phyloP scores from a whole-genome alignment of 805 yeast species.

The Candida gorgasii region DNA sequence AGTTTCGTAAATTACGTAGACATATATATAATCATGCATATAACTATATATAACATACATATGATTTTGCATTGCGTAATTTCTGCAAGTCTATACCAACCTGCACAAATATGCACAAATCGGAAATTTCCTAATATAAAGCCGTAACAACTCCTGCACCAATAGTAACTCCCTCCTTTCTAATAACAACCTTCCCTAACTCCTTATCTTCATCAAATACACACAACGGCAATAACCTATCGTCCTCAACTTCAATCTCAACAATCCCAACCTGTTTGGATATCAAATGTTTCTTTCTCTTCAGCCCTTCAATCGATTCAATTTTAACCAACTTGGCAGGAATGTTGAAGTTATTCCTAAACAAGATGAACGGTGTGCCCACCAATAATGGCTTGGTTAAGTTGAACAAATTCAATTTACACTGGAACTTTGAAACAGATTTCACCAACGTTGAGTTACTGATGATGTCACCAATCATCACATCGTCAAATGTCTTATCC shows the following conservation, averaged over 20 bases:
- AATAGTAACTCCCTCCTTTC: slow-evolving; percentile 68
- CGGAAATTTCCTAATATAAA: slow-evolving; percentile 4
- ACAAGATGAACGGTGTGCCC: slow-evolving; percentile 77
- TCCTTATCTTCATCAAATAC: slow-evolving; percentile 47
- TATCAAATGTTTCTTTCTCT: slow-evolving; percentile 49
- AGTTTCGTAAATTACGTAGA: background rate
- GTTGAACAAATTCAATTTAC: slow-evolving; percentile 35
- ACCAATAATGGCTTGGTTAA: slow-evolving; percentile 69
- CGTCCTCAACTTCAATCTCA: slow-evolving; percentile 50
- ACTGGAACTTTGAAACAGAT: slow-evolving; percentile 29
- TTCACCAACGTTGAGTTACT: slow-evolving; percentile 27
- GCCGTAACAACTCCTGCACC: slow-evolving; percentile 59
- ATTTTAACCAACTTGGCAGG: slow-evolving; percentile 66
- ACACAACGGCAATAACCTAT: slow-evolving; percentile 52
- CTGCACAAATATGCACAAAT: too few relatives aligned
- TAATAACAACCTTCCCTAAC: slow-evolving; percentile 67
- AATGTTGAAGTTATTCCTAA: slow-evolving; percentile 70
- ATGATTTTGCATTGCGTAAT: too few relatives aligned
- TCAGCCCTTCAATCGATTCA: slow-evolving; percentile 26
- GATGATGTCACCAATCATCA: slow-evolving; percentile 61
- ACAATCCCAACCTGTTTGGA: slow-evolving; percentile 62
- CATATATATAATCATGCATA: too few relatives aligned
- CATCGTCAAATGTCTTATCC: slow-evolving; percentile 52
- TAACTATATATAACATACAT: too few relatives aligned
- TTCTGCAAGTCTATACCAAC: too few relatives aligned